phyloP scores from a whole-genome alignment of 805 yeast genomes.

The Trichomonascus vanleenenianus region DNA sequence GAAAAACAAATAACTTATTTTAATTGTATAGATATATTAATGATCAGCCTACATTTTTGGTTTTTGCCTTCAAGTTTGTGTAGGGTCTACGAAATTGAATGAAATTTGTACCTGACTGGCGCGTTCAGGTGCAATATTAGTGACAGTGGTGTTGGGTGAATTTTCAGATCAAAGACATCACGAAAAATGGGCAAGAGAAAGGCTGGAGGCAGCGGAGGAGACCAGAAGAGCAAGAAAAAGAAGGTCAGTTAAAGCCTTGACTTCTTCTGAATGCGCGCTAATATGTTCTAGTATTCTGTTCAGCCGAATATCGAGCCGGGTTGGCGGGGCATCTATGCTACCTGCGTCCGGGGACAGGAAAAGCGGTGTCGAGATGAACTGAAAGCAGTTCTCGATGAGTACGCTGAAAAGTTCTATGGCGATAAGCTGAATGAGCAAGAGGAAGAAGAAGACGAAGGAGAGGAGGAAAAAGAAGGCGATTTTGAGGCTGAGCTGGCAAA shows the following conservation, averaged over 20 bases:
- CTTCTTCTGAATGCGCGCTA: not conserved
- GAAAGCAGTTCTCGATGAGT: conserved; percentile 47
- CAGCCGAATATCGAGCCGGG: conserved; percentile 57
- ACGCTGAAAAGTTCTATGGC: conserved; percentile 16
- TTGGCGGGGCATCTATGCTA: conserved; percentile 80
- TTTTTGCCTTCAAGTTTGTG: too few species aligned
- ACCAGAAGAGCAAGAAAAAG: conserved; percentile 4
- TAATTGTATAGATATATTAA: not conserved
- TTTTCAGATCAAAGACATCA: not conserved
- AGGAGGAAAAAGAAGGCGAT: conserved; percentile 29
- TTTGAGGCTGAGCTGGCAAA: conserved; percentile 69
- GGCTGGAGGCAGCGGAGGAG: conserved; percentile 3
- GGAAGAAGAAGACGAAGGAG: conserved; percentile 24
- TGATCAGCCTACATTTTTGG: too few species aligned
- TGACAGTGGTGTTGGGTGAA: too few species aligned
- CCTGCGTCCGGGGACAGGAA: conserved; percentile 80
- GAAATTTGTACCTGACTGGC: too few species aligned
- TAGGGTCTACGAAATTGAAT: too few species aligned
- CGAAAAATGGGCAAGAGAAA: conserved; percentile 9
- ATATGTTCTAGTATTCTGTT: not conserved
- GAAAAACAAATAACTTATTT: conserved; percentile 16
- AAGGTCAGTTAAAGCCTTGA: conserved; percentile 8
- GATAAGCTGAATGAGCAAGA: conserved; percentile 19
- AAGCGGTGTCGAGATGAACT: conserved; percentile 70
- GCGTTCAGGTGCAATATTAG: too few species aligned